A percentile compares a stretch with the other conserved stretches of the same genome.
These are phyloP conservation scores for Effrenium voratum DNA, from an alignment of 73 alveolate genomes.

Conservation along the genomic window DNA sequence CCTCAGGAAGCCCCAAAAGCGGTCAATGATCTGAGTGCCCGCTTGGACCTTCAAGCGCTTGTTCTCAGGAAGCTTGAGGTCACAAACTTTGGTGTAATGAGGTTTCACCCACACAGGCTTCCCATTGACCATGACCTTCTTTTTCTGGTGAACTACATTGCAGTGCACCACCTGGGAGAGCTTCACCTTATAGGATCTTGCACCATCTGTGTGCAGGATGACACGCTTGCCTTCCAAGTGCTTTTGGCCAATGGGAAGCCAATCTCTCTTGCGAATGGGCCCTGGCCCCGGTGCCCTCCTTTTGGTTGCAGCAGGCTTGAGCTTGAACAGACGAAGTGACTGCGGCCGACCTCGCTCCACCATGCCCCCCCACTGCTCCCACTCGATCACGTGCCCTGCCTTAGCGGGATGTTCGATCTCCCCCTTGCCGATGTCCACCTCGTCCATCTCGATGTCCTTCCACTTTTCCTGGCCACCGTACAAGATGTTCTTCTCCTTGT, in stretches of 20 bases:
- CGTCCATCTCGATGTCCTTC: not conserved
- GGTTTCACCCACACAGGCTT: constrained; percentile 1
- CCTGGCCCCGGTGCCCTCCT: constrained; percentile 11
- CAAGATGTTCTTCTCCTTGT: not conserved
- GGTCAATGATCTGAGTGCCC: not conserved
- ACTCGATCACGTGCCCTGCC: not conserved
- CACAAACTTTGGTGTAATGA: not conserved
- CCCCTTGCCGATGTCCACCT: not conserved
- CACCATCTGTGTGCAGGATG: too few species aligned
- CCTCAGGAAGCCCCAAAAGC: not conserved
- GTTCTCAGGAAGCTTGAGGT: not conserved
- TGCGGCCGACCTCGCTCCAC: not conserved
- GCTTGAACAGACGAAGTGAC: not conserved
- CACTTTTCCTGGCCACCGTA: not conserved
- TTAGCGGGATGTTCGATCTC: not conserved
- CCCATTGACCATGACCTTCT: too few species aligned
- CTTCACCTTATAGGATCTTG: too few species aligned
- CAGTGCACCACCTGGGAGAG: too few species aligned
- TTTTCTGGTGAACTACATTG: too few species aligned
- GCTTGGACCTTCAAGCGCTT: not conserved
- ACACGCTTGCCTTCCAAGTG: too few species aligned
- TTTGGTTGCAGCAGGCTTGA: not conserved
- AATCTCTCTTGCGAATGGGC: not conserved
- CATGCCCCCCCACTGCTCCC: constrained; percentile 24
- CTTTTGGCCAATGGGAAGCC: too few species aligned